Conservation (phyloP, 768 basidiomycete genomes). For the Dendrothele bispora region DNA sequence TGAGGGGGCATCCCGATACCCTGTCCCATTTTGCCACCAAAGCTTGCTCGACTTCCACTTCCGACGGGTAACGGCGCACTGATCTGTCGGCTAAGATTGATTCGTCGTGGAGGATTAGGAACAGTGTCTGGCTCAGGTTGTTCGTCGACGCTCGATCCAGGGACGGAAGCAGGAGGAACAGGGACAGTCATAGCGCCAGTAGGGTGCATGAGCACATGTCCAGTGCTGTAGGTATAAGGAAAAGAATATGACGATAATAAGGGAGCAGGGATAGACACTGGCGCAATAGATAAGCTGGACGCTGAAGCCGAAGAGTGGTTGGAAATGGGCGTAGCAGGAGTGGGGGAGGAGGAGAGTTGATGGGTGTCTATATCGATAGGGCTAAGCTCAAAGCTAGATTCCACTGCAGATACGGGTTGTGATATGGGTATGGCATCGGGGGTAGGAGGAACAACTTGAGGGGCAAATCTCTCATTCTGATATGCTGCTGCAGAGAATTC, state of each 20-base stretch:
- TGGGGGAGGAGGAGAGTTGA: neutral
- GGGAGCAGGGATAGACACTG: neutral
- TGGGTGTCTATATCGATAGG: too few species aligned
- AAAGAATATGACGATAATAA: constrained; percentile 1
- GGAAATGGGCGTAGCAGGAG: neutral
- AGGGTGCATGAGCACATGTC: neutral
- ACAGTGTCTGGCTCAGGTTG: constrained; percentile 10
- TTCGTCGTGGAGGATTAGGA: constrained; percentile 35
- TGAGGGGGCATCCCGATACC: constrained; percentile 4
- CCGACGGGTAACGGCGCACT: constrained; percentile 44
- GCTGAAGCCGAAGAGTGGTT: neutral
- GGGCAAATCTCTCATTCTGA: neutral
- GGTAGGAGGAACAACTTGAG: neutral
- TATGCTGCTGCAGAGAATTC: constrained; percentile 2
- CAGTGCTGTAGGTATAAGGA: neutral
- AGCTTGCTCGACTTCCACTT: constrained; percentile 3
- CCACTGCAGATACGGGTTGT: too few species aligned
- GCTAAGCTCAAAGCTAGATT: too few species aligned
- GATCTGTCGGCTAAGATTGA: constrained; percentile 44
- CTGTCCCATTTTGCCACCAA: neutral
- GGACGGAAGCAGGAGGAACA: neutral
- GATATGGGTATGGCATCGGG: neutral
- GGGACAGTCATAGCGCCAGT: constrained; percentile 4
- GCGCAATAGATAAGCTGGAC: neutral
- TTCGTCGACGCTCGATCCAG: neutral